Evolutionary conservation across 2,329 filamentous ascomycete genomes (phyloP), one percentile per base, ranked within the genome.

Genomic region (Colletotrichum sp.): DNA sequence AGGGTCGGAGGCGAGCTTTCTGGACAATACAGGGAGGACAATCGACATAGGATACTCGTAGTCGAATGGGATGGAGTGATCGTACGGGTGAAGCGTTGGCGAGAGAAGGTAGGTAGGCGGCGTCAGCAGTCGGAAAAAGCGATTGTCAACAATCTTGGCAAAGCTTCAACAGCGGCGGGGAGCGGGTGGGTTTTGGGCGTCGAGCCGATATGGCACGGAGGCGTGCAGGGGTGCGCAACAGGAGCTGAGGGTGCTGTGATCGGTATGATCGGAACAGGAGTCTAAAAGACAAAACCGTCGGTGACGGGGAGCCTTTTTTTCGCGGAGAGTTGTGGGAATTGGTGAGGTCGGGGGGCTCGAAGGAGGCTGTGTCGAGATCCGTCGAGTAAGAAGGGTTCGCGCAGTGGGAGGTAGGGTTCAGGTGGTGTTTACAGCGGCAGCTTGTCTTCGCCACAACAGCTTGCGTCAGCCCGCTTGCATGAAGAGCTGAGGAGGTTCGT

Each of bases 121-220:
- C 39, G 66, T 34, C 48, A 36, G 24, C 39, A 21, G 60, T 36
- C 15, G 48, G 34, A 21, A 43, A 36, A 39, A 30, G 59, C 34
- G 74, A 74, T 65, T 60, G 71, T 76, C 70, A 75, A 75, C 69
- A 75, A 67, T 70, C 74, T 76, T 74, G 74, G 71, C 74, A 60
- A 74, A 52, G 64, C 71, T 66, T 74, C 26, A 28, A 60, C 65
- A 16, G 24, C 26, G 10, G 70, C 16, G 43, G 32, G 63, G 39
- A 34, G n/a, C 24, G n/a, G 32, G 55, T 26, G 43, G 65, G 15
- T 32, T 36, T 66, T 59, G 39, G 55, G 39, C 24, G 21, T 24
- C 24, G 26, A n/a, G 21, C 28, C 26, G 67, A 39, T 34, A 64
- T 21, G 36, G 66, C 26, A 39, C 10, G 36, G 59, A 63, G 28